Evolutionary conservation across 495 filamentous ascomycete species (phyloP).

Genomic region (Margaritispora aquatica): DNA sequence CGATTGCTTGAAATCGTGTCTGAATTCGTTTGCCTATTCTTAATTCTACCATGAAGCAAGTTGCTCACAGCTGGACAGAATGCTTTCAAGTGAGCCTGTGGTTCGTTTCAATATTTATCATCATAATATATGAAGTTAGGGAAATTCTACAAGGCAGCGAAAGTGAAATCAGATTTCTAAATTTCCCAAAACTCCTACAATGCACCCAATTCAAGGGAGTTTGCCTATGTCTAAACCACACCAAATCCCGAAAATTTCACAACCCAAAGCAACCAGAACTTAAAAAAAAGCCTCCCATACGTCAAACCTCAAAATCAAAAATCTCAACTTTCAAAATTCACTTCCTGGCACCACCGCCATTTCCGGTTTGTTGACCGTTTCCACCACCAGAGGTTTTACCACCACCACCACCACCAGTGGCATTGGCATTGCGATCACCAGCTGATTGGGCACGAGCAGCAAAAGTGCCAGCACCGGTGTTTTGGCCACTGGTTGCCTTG

Average conservation of each 20-base stretch:
- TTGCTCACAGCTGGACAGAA: no score
- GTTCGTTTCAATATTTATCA: no score
- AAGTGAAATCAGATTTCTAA: no score
- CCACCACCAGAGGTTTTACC: neutral
- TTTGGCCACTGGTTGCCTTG: neutral
- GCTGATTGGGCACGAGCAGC: conserved; percentile 1
- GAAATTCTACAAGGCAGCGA: no score
- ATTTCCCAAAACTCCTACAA: no score
- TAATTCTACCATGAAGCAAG: no score
- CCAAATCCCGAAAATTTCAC: neutral
- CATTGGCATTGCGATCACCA: neutral
- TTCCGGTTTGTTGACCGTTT: neutral
- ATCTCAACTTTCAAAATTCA: neutral
- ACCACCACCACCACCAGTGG: neutral
- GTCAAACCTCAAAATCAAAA: neutral
- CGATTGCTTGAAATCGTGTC: neutral
- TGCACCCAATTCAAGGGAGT: no score
- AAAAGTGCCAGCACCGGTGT: neutral
- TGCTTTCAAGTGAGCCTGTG: no score
- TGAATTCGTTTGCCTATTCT: neutral
- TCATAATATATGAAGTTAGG: no score
- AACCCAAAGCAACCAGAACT: no score
- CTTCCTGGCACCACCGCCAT: neutral
- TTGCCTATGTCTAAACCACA: no score
- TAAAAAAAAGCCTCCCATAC: neutral